A percentile compares a stretch with the other conserved stretches of the same genome.
phyloP scores from a whole-genome alignment of 306 rosid species.

The Myrica gale region DNA sequence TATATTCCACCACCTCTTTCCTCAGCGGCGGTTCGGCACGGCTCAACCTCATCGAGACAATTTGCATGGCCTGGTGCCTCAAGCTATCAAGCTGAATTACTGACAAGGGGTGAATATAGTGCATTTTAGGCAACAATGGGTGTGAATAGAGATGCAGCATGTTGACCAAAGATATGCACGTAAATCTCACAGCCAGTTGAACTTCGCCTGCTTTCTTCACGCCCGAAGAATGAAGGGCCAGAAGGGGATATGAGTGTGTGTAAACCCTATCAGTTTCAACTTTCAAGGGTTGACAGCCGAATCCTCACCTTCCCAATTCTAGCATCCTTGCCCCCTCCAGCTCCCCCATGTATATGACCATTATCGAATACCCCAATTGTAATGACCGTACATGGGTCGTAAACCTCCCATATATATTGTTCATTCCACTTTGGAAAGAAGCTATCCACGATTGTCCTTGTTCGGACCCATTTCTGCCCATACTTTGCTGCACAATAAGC shows the following conservation, averaged over 20 bases:
- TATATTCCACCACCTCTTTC: slow-evolving; percentile 83
- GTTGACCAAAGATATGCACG: slow-evolving; percentile 62
- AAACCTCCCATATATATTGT: slow-evolving; percentile 93
- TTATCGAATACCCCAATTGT: slow-evolving; percentile 83
- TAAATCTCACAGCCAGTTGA: slow-evolving; percentile 86
- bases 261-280: slow-evolving; percentile 76
- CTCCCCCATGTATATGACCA: slow-evolving; percentile 63
- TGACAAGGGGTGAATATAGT: slow-evolving; percentile 80
- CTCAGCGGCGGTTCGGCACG: slow-evolving; percentile 88
- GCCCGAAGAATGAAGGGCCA: slow-evolving; percentile 67
- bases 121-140: slow-evolving; percentile 93
- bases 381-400: slow-evolving; percentile 73
- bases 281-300: slow-evolving; percentile 79
- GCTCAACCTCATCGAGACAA: slow-evolving; percentile 66
- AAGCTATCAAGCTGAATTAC: slow-evolving; percentile 72
- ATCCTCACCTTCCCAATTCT: slow-evolving; percentile 85
- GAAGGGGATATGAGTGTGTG: slow-evolving; percentile 85
- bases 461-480: slow-evolving; percentile 89
- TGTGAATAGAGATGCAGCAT: slow-evolving; percentile 72
- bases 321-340: slow-evolving; percentile 61
- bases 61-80: slow-evolving; percentile 84
- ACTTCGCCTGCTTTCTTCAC: slow-evolving; percentile 91
- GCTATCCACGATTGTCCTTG: slow-evolving; percentile 71
- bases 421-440: slow-evolving; percentile 80
- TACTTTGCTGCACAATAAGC: slow-evolving; percentile 88